Evolutionary conservation across 169 alveolate genomes (phyloP).

Genomic region (Cryptosporidium bovis): DNA sequence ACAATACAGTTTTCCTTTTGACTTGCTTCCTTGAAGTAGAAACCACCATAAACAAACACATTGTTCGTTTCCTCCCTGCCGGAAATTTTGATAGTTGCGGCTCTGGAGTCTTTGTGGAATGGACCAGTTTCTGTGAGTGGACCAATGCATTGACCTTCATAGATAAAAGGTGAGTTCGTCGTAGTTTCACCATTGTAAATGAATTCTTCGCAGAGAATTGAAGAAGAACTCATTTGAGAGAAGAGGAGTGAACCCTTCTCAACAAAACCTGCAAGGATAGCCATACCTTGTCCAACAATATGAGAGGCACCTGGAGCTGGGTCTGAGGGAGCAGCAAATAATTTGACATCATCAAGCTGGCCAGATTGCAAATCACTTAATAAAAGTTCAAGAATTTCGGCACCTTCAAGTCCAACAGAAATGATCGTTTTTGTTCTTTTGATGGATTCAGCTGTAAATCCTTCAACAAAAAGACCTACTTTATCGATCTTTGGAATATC

Average conservation of each 20-base stretch:
- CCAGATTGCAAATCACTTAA: constrained; percentile 4
- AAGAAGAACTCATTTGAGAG: constrained; percentile 41
- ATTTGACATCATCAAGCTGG: neutral
- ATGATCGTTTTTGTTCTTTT: neutral
- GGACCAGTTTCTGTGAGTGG: constrained; percentile 40
- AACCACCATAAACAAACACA: constrained; percentile 25
- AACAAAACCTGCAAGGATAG: constrained; percentile 1
- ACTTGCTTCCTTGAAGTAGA: constrained; percentile 42
- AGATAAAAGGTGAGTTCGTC: neutral
- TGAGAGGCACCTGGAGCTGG: neutral
- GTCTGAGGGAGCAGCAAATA: constrained; percentile 59
- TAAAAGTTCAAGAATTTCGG: constrained; percentile 13
- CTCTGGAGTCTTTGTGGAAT: constrained; percentile 56
- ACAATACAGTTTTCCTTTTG: constrained; percentile 6
- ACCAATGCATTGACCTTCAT: constrained; percentile 38
- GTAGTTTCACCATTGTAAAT: constrained; percentile 17
- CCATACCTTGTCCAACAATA: constrained; percentile 40
- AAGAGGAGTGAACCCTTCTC: constrained; percentile 35
- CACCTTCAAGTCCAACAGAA: constrained; percentile 4
- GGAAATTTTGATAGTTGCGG: neutral
- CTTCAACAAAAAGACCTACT: constrained; percentile 32
- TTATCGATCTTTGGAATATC: constrained; percentile 18
- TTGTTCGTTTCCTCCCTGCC: neutral
- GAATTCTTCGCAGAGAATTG: constrained; percentile 27
- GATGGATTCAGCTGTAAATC: constrained; percentile 15